Conservation (phyloP, 805 yeast genomes). For the Zygosaccharomyces rouxii region DNA sequence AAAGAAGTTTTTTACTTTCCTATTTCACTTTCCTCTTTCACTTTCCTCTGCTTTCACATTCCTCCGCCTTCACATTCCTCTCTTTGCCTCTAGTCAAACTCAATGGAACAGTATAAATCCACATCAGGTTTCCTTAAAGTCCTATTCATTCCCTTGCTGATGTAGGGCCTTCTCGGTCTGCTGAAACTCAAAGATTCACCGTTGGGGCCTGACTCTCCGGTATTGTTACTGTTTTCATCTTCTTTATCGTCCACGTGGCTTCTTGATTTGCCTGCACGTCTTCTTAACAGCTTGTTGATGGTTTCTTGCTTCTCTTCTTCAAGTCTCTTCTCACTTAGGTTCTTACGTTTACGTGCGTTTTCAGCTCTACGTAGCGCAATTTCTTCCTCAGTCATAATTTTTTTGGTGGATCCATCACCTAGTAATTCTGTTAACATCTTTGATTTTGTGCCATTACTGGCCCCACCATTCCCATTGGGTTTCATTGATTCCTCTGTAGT, state of each 20-base stretch:
- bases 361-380: slow-evolving; percentile 77
- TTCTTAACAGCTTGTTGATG: slow-evolving; percentile 74
- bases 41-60: no score
- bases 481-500: slow-evolving; percentile 23
- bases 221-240: slow-evolving; percentile 16
- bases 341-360: slow-evolving; percentile 81
- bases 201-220: slow-evolving; percentile 2
- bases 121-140: slow-evolving; percentile 16
- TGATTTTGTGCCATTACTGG: slow-evolving; percentile 10
- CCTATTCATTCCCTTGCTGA: slow-evolving; percentile 25
- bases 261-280: slow-evolving; percentile 73
- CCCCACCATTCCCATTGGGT: not conserved
- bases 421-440: slow-evolving; percentile 20
- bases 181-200: slow-evolving; percentile 13
- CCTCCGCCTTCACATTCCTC: no score
- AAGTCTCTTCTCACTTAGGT: slow-evolving; percentile 70
- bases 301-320: slow-evolving; percentile 95
- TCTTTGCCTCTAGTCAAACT: no score
- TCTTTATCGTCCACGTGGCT: slow-evolving; percentile 26
- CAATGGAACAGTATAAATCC: slow-evolving; percentile 20
- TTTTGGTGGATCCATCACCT: slow-evolving; percentile 33
- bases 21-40: not conserved
- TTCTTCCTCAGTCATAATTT: slow-evolving; percentile 78
- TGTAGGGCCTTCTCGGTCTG: slow-evolving; percentile 33
- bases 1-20: not conserved